These are phyloP conservation scores for Jacaranda mimosifolia DNA, from an alignment of 257 asterid species.

Conservation along the genomic window DNA sequence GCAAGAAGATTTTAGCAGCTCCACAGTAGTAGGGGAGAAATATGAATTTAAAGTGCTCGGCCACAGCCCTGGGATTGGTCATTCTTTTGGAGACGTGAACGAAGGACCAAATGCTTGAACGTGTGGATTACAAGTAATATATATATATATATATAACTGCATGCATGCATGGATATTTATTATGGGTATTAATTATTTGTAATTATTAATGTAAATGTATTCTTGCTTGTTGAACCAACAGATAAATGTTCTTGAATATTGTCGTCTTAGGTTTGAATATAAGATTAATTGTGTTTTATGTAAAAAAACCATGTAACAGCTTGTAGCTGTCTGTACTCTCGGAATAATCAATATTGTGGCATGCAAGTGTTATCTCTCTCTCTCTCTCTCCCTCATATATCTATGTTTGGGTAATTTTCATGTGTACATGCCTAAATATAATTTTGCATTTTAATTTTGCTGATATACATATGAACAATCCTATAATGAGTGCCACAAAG, in stretches of 20 bases:
- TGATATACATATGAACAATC: background rate
- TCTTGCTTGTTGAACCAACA: no score
- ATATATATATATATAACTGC: no score
- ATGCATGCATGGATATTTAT: no score
- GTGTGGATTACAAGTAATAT: no score
- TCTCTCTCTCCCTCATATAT: constrained; percentile 18
- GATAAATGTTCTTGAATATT: background rate
- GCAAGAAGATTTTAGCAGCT: background rate
- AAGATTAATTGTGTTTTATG: constrained; percentile 20
- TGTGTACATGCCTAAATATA: background rate
- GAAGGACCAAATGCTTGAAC: constrained; percentile 36
- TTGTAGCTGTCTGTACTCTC: no score
- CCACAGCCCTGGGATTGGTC: constrained; percentile 67
- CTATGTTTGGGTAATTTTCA: background rate
- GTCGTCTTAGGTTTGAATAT: constrained; percentile 2
- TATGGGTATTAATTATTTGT: no score
- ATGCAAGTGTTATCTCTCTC: no score
- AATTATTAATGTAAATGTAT: no score
- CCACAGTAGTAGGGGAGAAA: constrained; percentile 2
- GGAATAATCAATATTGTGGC: no score
- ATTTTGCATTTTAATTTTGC: background rate
- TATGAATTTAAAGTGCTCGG: constrained; percentile 47
- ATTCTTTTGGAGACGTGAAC: constrained; percentile 37
- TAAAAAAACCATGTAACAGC: constrained; percentile 15
- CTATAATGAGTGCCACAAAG: background rate